These are phyloP conservation scores for Boletus fagicola DNA, from an alignment of 768 basidiomycete genomes.

Conservation along the genomic window DNA sequence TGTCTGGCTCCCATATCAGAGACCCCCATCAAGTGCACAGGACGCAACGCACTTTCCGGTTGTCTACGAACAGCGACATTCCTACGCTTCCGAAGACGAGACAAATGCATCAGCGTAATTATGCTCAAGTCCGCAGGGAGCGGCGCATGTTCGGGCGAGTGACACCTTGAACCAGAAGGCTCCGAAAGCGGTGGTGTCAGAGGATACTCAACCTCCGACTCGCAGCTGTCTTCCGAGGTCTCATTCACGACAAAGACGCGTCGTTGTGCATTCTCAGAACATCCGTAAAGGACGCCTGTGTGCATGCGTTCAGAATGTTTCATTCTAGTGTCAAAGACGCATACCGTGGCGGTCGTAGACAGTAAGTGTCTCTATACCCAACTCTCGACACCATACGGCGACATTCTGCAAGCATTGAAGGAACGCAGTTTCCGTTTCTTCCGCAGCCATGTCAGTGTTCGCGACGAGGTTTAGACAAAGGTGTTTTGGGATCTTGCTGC, in stretches of 20 bases:
- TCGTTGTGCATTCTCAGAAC: constrained; percentile 42
- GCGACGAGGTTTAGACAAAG: constrained; percentile 62
- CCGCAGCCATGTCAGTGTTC: constrained; percentile 36
- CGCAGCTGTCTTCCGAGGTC: constrained; percentile 35
- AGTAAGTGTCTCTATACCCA: constrained; percentile 62
- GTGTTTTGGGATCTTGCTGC: constrained; percentile 62
- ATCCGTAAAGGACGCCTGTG: constrained; percentile 42
- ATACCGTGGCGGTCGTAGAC: constrained; percentile 73
- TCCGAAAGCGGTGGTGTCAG: constrained; percentile 78
- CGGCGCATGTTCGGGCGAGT: constrained; percentile 47
- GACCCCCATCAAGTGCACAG: not conserved
- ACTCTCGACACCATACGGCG: constrained; percentile 59
- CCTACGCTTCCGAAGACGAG: constrained; percentile 21
- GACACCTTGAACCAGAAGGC: constrained; percentile 59
- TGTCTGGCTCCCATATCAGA: constrained; percentile 14
- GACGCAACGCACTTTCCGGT: constrained; percentile 20
- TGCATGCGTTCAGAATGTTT: constrained; percentile 7
- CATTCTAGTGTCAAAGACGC: constrained; percentile 20
- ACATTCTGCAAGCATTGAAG: constrained; percentile 53
- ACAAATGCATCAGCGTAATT: constrained; percentile 20
- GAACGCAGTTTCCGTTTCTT: constrained; percentile 42
- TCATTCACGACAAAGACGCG: constrained; percentile 32
- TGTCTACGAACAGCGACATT: constrained; percentile 28
- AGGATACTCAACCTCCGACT: constrained; percentile 66
- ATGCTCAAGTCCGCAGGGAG: constrained; percentile 13